phyloP scores from a whole-genome alignment of 177 flowering plant species.

The Tripterygium wilfordii region DNA sequence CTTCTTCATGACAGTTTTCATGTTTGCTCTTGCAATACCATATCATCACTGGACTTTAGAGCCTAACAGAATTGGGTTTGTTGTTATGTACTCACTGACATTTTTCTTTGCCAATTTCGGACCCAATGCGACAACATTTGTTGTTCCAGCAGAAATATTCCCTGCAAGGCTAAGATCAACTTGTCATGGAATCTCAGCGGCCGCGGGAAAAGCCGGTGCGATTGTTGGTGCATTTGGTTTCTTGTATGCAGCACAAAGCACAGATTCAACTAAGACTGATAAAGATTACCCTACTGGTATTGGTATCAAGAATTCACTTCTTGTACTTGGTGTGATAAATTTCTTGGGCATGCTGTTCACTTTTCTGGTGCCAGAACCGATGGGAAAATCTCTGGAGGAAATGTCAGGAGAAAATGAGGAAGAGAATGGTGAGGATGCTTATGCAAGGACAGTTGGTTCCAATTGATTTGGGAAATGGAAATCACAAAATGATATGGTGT shows the following conservation, averaged over 20 bases:
- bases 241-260: constrained; percentile 31
- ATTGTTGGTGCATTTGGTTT: constrained; percentile 55
- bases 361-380: constrained; percentile 42
- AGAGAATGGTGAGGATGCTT: background rate
- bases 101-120: constrained; percentile 62
- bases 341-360: constrained; percentile 35
- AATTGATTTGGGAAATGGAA: constrained; percentile 8
- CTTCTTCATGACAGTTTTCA: constrained; percentile 53
- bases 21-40: constrained; percentile 56
- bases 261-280: constrained; percentile 18
- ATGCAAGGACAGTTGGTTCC: constrained; percentile 14
- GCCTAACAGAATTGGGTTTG: constrained; percentile 31
- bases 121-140: constrained; percentile 50
- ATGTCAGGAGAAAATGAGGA: constrained; percentile 27
- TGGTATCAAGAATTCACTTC: constrained; percentile 31
- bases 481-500: no score
- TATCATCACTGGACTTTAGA: constrained; percentile 42
- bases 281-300: constrained; percentile 34
- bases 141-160: constrained; percentile 56
- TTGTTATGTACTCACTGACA: constrained; percentile 36
- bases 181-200: constrained; percentile 59
- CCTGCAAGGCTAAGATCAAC: constrained; percentile 53
- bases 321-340: constrained; percentile 27
- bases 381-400: constrained; percentile 45
- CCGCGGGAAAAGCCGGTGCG: constrained; percentile 53